phyloP scores from a whole-genome alignment of 169 alveolate genomes.

The Miamiensis avidus region DNA sequence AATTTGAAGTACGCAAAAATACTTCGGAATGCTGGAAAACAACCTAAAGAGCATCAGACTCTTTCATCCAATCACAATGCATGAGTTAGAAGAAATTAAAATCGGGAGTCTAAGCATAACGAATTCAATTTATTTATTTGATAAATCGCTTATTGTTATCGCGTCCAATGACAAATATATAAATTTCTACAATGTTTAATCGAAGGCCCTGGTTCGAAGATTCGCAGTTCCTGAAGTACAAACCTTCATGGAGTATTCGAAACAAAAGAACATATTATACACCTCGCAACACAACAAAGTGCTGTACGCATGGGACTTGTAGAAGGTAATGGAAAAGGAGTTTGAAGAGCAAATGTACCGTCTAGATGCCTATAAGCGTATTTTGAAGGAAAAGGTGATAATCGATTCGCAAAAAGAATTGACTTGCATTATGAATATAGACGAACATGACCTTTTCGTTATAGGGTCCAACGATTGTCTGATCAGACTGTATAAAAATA shows the following conservation, averaged over 20 bases:
- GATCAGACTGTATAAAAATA: conserved; percentile 3
- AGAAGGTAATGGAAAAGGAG: not conserved
- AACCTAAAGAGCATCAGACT: not conserved
- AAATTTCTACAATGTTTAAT: not conserved
- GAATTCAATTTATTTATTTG: not conserved
- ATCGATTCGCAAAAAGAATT: not conserved
- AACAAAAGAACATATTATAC: not conserved
- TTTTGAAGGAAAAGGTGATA: too few relatives aligned
- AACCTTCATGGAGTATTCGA: not conserved
- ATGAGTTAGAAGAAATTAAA: conserved; percentile 1
- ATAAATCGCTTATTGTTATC: not conserved
- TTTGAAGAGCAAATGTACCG: not conserved
- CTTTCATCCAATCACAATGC: not conserved
- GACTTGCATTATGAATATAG: conserved; percentile 7
- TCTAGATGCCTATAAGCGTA: not conserved
- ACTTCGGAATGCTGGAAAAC: conserved; percentile 9
- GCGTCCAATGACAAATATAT: conserved; percentile 10
- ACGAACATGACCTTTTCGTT: not conserved
- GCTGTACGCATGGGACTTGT: conserved; percentile 2
- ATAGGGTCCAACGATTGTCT: not conserved
- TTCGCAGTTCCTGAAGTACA: conserved; percentile 18
- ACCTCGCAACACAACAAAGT: not conserved
- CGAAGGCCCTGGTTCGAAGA: conserved; percentile 1
- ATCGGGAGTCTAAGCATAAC: not conserved
- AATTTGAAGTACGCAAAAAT: not conserved